phyloP scores from a whole-genome alignment of 768 basidiomycete genomes.

The Lactifluus rugatus region DNA sequence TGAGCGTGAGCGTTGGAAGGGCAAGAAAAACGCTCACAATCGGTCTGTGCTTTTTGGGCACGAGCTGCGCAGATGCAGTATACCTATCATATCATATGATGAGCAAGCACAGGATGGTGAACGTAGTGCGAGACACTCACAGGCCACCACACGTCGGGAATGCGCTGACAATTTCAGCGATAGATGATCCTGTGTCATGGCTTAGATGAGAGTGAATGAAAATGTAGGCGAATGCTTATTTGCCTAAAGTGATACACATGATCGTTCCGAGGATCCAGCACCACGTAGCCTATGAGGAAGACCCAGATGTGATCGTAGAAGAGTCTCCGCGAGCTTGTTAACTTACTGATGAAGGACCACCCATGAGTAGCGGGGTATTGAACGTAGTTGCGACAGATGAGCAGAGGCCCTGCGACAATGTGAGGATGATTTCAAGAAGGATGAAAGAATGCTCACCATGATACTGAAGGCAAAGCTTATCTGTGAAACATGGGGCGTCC shows the following conservation, averaged over 20 bases:
- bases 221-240: not conserved
- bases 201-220: not conserved
- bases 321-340: not conserved
- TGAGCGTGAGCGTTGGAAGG: not conserved
- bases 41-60: conserved; percentile 54
- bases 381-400: conserved; percentile 72
- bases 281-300: conserved; percentile 43
- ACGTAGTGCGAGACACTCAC: conserved; percentile 28
- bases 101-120: not conserved
- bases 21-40: conserved; percentile 31
- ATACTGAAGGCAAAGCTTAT: conserved; percentile 74
- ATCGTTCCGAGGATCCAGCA: conserved; percentile 64
- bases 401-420: conserved; percentile 45
- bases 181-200: conserved; percentile 37
- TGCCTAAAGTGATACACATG: conserved; percentile 65
- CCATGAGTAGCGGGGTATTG: conserved; percentile 59
- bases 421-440: not conserved
- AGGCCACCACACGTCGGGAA: conserved; percentile 68
- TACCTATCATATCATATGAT: conserved; percentile 36
- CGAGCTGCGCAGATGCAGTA: conserved; percentile 71
- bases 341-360: conserved; percentile 58
- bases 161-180: conserved; percentile 70
- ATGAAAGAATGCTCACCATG: conserved; percentile 36
- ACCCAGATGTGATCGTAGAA: not conserved
- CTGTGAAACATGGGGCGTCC: conserved; percentile 24